Base-by-base conservation (phyloP, 805 yeast genomes). In the Yarrowia sp. region DNA sequence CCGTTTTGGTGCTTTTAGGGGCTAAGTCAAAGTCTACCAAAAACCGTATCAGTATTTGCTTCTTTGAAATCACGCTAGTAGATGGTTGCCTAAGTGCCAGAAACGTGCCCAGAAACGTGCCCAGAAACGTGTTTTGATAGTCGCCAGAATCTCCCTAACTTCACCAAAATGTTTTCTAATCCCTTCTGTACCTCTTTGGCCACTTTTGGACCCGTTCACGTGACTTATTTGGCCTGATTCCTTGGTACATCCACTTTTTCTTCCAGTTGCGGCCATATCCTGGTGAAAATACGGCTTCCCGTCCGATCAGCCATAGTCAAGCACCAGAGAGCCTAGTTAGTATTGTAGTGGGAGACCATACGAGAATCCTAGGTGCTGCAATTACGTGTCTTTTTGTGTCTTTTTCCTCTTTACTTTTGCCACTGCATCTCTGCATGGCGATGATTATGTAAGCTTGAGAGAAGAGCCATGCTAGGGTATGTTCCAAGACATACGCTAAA, bases 211-310 rank as follows among this genome's bases (percentile, higher is more conserved):
- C n/a, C 22, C 48, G 30, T 14, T 28, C 52, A 46, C 52, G 52
- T 46, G 52, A 28, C 52, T 28, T 17, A 10, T 17, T 17, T 17
- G n/a, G 35, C 52, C 52, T 24, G 2, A 2, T n/a, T 2, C 4
- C 16, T 9, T 1, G 10, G 22, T 11, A 7, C 52, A 46, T 17
- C 35, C 5, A 46, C 24, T 46, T 46, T 28, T 17, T 46, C 3
- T 6, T 35, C 24, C 52, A 46, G 52, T 46, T 46, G 52, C 52
- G 52, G 52, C 52, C 52, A 46, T 46, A 46, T 46, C 52, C 52
- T 46, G 52, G 52, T 46, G 52, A 46, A 46, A 46, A 46, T 46
- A 46, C 52, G 52, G 52, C 52, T 46, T 44, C 51, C 51, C 51
- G 51, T 44, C 51, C 51, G 51, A 44, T 44, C 51, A 44, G 51